Evolutionary conservation across 768 basidiomycete species (phyloP), one percentile per base, ranked within the genome.

Genomic region (Butyriboletus loyo): DNA sequence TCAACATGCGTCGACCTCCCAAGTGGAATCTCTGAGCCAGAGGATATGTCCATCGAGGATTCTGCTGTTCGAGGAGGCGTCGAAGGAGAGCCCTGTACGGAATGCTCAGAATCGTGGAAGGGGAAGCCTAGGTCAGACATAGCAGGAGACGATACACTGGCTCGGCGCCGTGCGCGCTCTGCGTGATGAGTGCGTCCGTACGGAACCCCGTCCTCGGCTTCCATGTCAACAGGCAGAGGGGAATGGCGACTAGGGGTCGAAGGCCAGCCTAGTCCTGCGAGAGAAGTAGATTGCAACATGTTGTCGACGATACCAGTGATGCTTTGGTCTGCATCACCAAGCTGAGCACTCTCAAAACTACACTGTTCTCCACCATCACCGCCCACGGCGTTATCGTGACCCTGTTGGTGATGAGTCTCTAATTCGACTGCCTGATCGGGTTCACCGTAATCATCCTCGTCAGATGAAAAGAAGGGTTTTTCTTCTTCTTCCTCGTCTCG

Each of bases 241-340:
- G 57, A 68, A 43, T 28, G 67, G 73, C 4, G 84, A 79, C 53
- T 50, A 19, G 67, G 63, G 6, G 67, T 69, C 7, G 67, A 67
- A 14, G 67, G 67, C 14, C 63, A 35, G 13, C 66, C 66, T 15
- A 67, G 49, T 36, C 66, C 66, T 7, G 56, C 57, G 2, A 57
- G 19, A n/a, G 63, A 56, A 4, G 55, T 22, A 38, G 67, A 50
- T 46, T 79, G 77, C 52, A 88, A 75, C 75, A 88, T 84, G 49
- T 86, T 79, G 40, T 88, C 82, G 19, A 88, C 86, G 27, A 86
- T 75, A n/a, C 85, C 83, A 10, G 82, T 83, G 57, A 88, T 82
- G 63, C 84, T 86, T 50, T 76, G 67, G 54, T 68, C 73, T n/a
- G 61, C 54, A 45, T 80, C 77, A n/a, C 71, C 73, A 24, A 77